Base-by-base conservation (phyloP, 176 grass and related monocot genomes). In the Thinopyrum elongatum region DNA sequence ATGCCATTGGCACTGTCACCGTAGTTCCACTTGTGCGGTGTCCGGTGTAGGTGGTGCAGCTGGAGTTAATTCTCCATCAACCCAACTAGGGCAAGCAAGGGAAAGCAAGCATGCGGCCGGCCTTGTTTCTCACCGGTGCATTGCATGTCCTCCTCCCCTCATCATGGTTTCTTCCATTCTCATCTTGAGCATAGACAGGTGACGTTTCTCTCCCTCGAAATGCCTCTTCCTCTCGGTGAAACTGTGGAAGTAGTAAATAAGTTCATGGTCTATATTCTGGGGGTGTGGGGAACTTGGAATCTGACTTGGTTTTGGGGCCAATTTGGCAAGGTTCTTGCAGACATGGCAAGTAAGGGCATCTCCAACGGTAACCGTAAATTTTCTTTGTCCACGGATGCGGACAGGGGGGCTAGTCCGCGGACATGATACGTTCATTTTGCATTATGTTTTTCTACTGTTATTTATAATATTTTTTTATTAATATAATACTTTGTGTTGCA, bases 11-110 rank as follows among this genome's bases (percentile, higher is more conserved):
- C 49, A 53, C 41, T 19, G 23, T 2, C 38, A 74, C 58, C 53
- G 42, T 51, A 12, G 63, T 46, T 83, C 34, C 6, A 66, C 69
- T 61, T 39, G 12, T 44, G 2, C 49, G 6, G 62, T 31, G 30
- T n/a, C n/a, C 1, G 3, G 30, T 76, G 22, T 59, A 25, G 73
- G 60, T 78, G 80, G 26, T 80, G 55, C 33, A n/a, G 80, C 10
- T 83, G 74, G 33, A 42, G 29, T 79, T 86, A 79, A 72, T 63
- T 77, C 21, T 21, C 47, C 63, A 61, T 78, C 86, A 22, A 36
- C 10, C 68, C 22, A 30, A 14, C 46, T 53, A 58, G 69, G 11
- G 28, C 75, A 30, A 4, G 63, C 47, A 71, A 13, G 53, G 31
- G 17, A 19, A 21, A 8, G 27, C 75, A 58, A 4, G 63, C 66